Conservation (phyloP, 176 grass and related monocot species). For the Zizania latifolia region DNA sequence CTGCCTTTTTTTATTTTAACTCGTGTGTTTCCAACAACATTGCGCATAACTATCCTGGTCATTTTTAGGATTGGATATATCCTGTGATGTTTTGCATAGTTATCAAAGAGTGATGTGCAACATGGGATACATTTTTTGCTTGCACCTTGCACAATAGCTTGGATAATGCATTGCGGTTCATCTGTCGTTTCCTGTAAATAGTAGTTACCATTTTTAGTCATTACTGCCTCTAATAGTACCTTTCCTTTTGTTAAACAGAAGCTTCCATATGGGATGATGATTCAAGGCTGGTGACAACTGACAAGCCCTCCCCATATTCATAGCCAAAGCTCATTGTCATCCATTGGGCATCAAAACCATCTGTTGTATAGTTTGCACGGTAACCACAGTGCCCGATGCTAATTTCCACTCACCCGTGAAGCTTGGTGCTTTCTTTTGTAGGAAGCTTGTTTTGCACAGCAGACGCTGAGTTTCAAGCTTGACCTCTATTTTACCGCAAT, state of each 20-base stretch:
- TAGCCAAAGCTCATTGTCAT: slow-evolving; percentile 6
- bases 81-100: not conserved
- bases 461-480: not conserved
- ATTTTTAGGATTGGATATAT: not conserved
- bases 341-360: not conserved
- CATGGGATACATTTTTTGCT: not conserved
- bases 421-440: not conserved
- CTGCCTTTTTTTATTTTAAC: not conserved
- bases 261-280: not conserved
- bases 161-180: not conserved
- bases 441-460: slow-evolving; percentile 1
- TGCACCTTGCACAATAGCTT: not conserved
- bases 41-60: not conserved
- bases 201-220: not conserved
- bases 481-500: not conserved
- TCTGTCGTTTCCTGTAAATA: not conserved
- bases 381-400: not conserved
- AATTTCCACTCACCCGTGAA: slow-evolving; percentile 18
- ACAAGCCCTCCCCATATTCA: not conserved
- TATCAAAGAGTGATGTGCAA: too few relatives aligned
- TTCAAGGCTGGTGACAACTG: not conserved
- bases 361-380: slow-evolving; percentile 15
- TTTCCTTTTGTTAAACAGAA: not conserved
- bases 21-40: not conserved
- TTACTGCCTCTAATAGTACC: not conserved